Evolutionary conservation across 345 rosid genomes (phyloP).

Genomic region (Pistacia vera): DNA sequence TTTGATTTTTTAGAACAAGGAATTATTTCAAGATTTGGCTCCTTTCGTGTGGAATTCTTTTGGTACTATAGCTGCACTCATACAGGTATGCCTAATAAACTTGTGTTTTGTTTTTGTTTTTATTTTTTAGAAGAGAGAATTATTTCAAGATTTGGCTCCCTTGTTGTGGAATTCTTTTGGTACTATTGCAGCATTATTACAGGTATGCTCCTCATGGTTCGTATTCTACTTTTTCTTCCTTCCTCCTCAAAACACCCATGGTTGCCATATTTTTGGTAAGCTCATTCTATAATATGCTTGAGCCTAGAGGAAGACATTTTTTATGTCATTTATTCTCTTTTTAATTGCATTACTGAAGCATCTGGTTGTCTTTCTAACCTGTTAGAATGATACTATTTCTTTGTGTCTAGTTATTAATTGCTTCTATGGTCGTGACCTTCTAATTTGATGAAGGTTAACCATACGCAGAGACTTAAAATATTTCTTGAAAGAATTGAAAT

Average conservation of each 20-base stretch:
- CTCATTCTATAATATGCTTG: background rate
- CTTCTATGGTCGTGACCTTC: background rate
- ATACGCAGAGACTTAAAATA: background rate
- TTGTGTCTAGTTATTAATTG: background rate
- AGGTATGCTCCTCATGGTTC: conserved; percentile 52
- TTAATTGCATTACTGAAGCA: conserved; percentile 2
- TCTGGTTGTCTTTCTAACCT: background rate
- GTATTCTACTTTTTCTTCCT: background rate
- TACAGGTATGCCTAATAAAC: conserved; percentile 46
- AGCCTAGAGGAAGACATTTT: background rate
- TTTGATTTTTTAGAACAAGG: conserved; percentile 46
- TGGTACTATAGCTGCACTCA: conserved; percentile 52
- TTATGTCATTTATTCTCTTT: background rate
- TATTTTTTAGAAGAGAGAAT: conserved; percentile 76
- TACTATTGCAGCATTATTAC: conserved; percentile 76
- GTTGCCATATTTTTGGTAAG: background rate
- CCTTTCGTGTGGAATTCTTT: conserved; percentile 52
- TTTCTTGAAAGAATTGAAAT: background rate
- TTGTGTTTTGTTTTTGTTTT: conserved; percentile 35
- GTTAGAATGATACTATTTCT: background rate
- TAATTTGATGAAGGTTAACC: background rate
- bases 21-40: conserved; percentile 53
- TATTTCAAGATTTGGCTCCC: conserved; percentile 97
- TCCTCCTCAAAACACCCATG: background rate
- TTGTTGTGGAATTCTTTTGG: conserved; percentile 87